Percentiles rank a stretch among this genome's conserved stretches.
Conservation (phyloP, 164 flowering plant genomes). For the Aristolochia contorta region DNA sequence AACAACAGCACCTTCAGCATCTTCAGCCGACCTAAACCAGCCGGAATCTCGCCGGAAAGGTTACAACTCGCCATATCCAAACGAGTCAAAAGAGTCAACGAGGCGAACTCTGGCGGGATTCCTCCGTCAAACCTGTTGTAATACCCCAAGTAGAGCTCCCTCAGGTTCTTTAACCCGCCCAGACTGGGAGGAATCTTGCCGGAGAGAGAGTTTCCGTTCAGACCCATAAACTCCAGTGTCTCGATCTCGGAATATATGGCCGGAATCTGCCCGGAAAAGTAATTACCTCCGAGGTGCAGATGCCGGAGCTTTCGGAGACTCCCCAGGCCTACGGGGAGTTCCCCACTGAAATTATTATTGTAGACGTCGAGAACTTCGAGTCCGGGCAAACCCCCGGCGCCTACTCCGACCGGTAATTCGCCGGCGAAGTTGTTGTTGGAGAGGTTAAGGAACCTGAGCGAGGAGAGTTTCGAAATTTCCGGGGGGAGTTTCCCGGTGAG, state of each 20-base stretch:
- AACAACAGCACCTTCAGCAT: slow-evolving; percentile 66
- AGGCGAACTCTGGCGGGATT: slow-evolving; percentile 65
- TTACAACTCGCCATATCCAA: slow-evolving; percentile 77
- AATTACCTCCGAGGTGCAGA: slow-evolving; percentile 21
- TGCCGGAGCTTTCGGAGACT: slow-evolving; percentile 8
- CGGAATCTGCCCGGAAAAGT: slow-evolving; percentile 18
- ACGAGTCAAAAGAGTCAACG: slow-evolving; percentile 39
- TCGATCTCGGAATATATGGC: slow-evolving; percentile 8
- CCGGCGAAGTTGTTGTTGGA: slow-evolving; percentile 66
- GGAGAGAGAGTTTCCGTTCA: slow-evolving; percentile 14
- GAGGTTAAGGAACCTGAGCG: slow-evolving; percentile 54
- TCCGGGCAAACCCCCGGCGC: slow-evolving; percentile 15
- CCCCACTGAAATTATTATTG: slow-evolving; percentile 56
- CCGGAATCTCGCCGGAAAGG: slow-evolving; percentile 67
- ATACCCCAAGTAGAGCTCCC: slow-evolving; percentile 49
- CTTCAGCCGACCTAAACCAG: slow-evolving; percentile 53
- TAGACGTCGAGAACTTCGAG: slow-evolving; percentile 64
- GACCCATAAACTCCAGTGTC: slow-evolving; percentile 11
- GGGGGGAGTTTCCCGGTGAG: slow-evolving; percentile 56
- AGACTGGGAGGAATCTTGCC: slow-evolving; percentile 11
- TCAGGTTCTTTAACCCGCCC: slow-evolving; percentile 7
- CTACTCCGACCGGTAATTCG: slow-evolving; percentile 37
- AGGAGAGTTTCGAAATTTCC: slow-evolving; percentile 28
- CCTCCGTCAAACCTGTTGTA: slow-evolving; percentile 61
- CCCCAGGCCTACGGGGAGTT: slow-evolving; percentile 8